phyloP scores from a whole-genome alignment of 2,329 filamentous ascomycete species.

The Sporothrix pseudoabietina region DNA sequence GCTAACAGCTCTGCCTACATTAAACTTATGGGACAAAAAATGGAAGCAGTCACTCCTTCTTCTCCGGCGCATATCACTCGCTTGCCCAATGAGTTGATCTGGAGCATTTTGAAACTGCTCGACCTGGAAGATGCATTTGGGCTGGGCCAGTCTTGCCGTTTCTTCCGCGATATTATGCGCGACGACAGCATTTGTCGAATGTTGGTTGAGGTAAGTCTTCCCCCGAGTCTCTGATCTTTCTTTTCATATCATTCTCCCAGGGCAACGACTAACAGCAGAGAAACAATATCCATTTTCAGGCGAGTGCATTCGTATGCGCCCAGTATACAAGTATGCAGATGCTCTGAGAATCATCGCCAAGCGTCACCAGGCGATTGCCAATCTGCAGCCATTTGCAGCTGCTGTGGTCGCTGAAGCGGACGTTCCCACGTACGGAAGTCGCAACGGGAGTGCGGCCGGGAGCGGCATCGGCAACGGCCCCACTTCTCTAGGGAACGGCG shows the following conservation, averaged over 20 bases:
- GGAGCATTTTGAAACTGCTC: constrained; percentile 57
- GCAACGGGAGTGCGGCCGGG: not conserved
- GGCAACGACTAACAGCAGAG: constrained; percentile 6
- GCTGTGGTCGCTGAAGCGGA: constrained; percentile 62
- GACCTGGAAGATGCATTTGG: constrained; percentile 60
- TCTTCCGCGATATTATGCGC: constrained; percentile 53
- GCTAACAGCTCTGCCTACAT: not conserved
- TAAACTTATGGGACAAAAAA: not conserved
- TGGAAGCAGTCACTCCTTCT: not conserved
- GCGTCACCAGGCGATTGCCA: constrained; percentile 60
- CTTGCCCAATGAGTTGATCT: constrained; percentile 67
- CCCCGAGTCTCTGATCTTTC: not conserved
- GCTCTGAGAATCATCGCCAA: constrained; percentile 64
- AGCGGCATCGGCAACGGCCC: not conserved
- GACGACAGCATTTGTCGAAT: constrained; percentile 60
- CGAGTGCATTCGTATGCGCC: not conserved
- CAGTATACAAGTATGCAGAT: constrained; percentile 47
- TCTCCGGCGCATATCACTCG: constrained; percentile 41
- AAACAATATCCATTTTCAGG: constrained; percentile 6
- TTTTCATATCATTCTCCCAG: constrained; percentile 35
- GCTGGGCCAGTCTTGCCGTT: constrained; percentile 55
- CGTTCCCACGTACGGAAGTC: constrained; percentile 50
- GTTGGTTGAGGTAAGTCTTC: constrained; percentile 56
- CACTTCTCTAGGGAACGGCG: not conserved
- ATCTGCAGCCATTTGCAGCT: constrained; percentile 63